These are phyloP conservation scores for Cytospora piceae DNA, from an alignment of 2,329 filamentous ascomycete species.

Conservation along the genomic window DNA sequence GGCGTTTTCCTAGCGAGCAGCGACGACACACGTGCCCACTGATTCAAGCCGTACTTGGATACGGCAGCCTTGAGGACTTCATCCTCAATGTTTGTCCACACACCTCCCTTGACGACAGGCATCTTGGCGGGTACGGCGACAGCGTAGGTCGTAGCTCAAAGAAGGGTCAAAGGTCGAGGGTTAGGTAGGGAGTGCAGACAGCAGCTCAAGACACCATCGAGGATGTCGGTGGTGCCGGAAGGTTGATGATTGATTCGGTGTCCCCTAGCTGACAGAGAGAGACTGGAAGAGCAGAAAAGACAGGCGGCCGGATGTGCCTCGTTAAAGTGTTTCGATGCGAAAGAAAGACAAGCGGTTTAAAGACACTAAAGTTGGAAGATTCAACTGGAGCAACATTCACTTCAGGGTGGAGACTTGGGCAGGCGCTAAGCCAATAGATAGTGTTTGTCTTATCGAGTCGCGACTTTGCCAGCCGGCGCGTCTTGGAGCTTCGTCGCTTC, in stretches of 20 bases:
- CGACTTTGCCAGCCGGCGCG: constrained; percentile 17
- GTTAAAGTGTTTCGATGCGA: background rate
- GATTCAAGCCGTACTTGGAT: constrained; percentile 92
- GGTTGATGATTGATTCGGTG: background rate
- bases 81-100: constrained; percentile 82
- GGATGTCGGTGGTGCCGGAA: background rate
- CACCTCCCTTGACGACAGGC: constrained; percentile 75
- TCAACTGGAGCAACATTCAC: background rate
- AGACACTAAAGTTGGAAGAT: constrained; percentile 3
- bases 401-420: constrained; percentile 1
- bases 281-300: background rate
- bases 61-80: constrained; percentile 97
- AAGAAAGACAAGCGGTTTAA: background rate
- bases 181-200: background rate
- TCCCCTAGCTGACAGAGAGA: background rate
- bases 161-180: background rate
- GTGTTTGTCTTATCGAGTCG: constrained; percentile 6
- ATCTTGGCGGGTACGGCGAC: constrained; percentile 47
- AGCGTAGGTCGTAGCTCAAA: background rate
- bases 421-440: constrained; percentile 17
- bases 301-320: background rate
- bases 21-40: constrained; percentile 98
- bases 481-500: constrained; percentile 18
- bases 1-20: constrained; percentile 95
- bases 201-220: constrained; percentile 2